Evolutionary conservation across 2,329 filamentous ascomycete genomes (phyloP), one percentile per base, ranked within the genome.

Genomic region (Monilinia polystroma): DNA sequence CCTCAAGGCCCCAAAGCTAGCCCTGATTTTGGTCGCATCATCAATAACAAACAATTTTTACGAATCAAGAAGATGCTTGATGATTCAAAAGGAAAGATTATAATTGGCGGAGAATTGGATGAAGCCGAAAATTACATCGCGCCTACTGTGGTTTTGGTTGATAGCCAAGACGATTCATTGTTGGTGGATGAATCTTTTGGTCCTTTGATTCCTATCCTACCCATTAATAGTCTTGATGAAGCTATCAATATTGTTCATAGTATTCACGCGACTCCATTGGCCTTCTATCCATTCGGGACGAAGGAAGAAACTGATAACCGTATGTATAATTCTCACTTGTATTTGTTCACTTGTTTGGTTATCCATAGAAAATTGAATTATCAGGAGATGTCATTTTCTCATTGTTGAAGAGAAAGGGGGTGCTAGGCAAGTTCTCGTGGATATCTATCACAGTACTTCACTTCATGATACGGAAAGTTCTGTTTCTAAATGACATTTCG

Each of bases 21-120:
- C 69, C 83, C 87, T 0, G 93, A 97, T 76, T 92, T 89, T 75
- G 84, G 84, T 26, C 89, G 90, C 68, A 92, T 99, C 71, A 84
- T 96, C 79, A 97, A 96, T 78, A 82, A 86, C 71, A 81, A 84
- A 53, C 88, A 95, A 73, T 98, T 94, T 79, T 81, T 86, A 69
- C 88, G 94, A 49, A 84, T 98, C 72, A 96, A 95, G 85, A 87
- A 87, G 74, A 93, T 98, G 91, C 81, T 99, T n/a, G 92, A 97
- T 77, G 84, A 87, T 66, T 90, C 87, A 66, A 85, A 85, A 69
- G 95, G 95, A 77, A 90, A 91, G 80, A 92, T 99, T 70, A 83
- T 98, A 59, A 81, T 96, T 74, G 95, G 95, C 63, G 95, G 95
- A 59, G 87, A 88, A 65, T 88, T 90, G 80, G 92, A 98, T 77